Evolutionary conservation across 2,329 filamentous ascomycete species (phyloP).

Genomic region (Alternaria novae-zelandiae): DNA sequence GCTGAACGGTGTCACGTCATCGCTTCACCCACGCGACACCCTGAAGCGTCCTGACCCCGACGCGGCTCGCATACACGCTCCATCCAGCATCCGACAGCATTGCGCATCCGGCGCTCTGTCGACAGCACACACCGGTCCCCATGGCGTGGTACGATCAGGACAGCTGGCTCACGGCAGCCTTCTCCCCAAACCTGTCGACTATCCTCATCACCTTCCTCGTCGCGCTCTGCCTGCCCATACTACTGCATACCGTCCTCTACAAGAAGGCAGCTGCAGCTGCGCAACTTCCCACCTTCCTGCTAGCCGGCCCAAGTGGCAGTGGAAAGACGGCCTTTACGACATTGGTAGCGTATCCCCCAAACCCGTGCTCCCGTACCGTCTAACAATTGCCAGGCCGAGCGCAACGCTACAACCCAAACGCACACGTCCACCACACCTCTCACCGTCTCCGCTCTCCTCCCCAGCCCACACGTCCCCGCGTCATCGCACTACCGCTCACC

Average conservation of each 20-base stretch:
- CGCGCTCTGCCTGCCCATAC: slow-evolving; percentile 73
- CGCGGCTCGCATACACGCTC: background rate
- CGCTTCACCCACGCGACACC: slow-evolving; percentile 7
- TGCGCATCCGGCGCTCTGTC: background rate
- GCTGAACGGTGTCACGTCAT: slow-evolving; percentile 30
- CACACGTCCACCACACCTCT: slow-evolving; percentile 54
- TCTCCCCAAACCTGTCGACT: slow-evolving; percentile 53
- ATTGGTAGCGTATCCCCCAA: slow-evolving; percentile 59
- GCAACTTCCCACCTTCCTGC: slow-evolving; percentile 74
- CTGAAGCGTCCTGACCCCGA: background rate
- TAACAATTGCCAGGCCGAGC: slow-evolving; percentile 54
- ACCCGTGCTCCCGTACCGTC: background rate
- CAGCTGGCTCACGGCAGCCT: slow-evolving; percentile 55
- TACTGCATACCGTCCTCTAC: slow-evolving; percentile 79
- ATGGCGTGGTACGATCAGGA: slow-evolving; percentile 50
- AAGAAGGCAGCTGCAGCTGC: slow-evolving; percentile 68
- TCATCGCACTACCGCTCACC: slow-evolving; percentile 70
- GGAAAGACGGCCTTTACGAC: slow-evolving; percentile 92
- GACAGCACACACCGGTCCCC: background rate
- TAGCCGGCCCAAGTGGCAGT: slow-evolving; percentile 79
- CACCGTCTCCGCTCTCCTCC: slow-evolving; percentile 66
- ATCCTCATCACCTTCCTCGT: slow-evolving; percentile 74
- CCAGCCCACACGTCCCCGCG: slow-evolving; percentile 61
- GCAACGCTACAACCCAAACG: slow-evolving; percentile 61
- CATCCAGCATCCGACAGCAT: background rate